A percentile compares a stretch with the other conserved stretches of the same genome.
phyloP scores from a whole-genome alignment of 257 asterid genomes.

The Nicotiana otophora region DNA sequence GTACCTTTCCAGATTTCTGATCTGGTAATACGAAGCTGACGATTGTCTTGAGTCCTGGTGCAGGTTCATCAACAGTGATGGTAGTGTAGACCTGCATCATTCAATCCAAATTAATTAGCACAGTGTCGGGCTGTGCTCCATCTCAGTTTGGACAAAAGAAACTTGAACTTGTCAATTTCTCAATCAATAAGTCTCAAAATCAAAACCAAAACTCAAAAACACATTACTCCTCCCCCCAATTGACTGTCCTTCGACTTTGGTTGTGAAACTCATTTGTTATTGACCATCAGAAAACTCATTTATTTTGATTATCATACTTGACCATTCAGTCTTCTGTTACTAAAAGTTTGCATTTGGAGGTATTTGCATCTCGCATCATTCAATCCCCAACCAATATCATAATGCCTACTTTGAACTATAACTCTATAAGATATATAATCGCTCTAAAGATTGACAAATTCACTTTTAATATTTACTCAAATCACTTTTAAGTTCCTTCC shows the following conservation, averaged over 20 bases:
- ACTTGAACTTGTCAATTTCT: background rate
- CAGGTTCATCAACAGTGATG: constrained; percentile 74
- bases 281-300: background rate
- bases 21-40: constrained; percentile 78
- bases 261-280: background rate
- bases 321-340: background rate
- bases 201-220: background rate
- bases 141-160: background rate
- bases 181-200: background rate
- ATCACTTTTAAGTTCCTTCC: no score
- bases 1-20: constrained; percentile 92
- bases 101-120: background rate
- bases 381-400: no score
- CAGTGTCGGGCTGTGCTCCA: background rate
- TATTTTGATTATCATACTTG: background rate
- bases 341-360: background rate
- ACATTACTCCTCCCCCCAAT: background rate
- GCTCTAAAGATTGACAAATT: no score
- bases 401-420: no score
- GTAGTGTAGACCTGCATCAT: constrained; percentile 61
- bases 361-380: background rate
- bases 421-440: no score
- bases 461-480: no score
- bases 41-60: constrained; percentile 94
- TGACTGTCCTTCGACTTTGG: background rate